Conservation (phyloP, 768 basidiomycete genomes). For the Myochromella boudieri region DNA sequence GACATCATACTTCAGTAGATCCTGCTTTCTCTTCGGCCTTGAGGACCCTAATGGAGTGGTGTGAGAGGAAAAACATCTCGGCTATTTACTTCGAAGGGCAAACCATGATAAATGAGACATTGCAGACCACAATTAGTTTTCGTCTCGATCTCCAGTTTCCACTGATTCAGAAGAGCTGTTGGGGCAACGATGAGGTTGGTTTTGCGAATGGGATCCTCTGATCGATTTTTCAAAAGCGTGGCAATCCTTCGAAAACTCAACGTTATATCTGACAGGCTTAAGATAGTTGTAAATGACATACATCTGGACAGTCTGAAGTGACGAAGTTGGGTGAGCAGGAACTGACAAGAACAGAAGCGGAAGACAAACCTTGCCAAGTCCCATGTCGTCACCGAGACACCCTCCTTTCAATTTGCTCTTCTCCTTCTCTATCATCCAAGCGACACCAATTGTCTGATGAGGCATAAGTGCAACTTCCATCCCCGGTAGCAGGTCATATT, state of each 20-base stretch:
- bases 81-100: not conserved
- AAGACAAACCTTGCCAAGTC: conserved; percentile 53
- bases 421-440: conserved; percentile 62
- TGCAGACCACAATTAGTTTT: conserved; percentile 49
- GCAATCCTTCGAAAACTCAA: conserved; percentile 47
- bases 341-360: conserved; percentile 2
- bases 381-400: conserved; percentile 55
- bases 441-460: conserved; percentile 63
- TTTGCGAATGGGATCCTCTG: conserved; percentile 50
- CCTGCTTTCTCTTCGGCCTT: conserved; percentile 43
- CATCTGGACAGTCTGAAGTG: conserved; percentile 48
- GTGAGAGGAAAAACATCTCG: not conserved
- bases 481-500: conserved; percentile 51
- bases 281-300: conserved; percentile 16
- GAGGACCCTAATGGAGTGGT: conserved; percentile 34
- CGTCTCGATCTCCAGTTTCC: conserved; percentile 59
- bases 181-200: conserved; percentile 71
- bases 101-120: conserved; percentile 66
- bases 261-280: not conserved
- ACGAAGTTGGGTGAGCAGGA: not conserved
- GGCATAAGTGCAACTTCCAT: conserved; percentile 66
- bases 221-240: conserved; percentile 51
- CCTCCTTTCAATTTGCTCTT: conserved; percentile 42
- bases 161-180: conserved; percentile 65
- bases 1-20: conserved; percentile 59